phyloP scores from a whole-genome alignment of 2,329 filamentous ascomycete species.

The Boeremia exigua region DNA sequence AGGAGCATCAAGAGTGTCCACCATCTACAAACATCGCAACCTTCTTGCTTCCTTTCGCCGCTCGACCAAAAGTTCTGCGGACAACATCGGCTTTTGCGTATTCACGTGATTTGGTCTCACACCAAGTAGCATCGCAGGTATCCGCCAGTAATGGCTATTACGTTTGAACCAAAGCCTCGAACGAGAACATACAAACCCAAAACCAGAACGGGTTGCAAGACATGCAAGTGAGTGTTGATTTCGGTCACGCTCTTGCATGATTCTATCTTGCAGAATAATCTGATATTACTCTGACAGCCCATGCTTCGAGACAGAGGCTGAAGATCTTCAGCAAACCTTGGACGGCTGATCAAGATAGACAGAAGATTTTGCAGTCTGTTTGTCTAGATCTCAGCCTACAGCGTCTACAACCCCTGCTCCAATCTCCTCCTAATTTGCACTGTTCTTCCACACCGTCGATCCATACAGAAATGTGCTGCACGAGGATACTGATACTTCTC shows the following conservation, averaged over 20 bases:
- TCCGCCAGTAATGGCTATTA: not conserved
- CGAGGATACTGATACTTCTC: not conserved
- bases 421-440: too few relatives aligned
- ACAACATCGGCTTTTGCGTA: not conserved
- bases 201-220: conserved; percentile 14
- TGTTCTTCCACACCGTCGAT: too few relatives aligned
- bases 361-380: not conserved
- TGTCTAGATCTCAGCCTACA: not conserved
- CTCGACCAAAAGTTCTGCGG: not conserved
- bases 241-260: conserved; percentile 1
- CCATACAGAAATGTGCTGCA: not conserved
- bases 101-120: not conserved
- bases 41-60: not conserved
- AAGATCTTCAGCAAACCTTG: not conserved
- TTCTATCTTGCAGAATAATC: not conserved
- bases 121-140: not conserved
- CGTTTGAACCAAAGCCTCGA: not conserved
- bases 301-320: not conserved
- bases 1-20: not conserved
- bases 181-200: conserved; percentile 6
- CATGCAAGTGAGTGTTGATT: conserved; percentile 19
- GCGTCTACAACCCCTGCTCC: too few relatives aligned
- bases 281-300: not conserved
- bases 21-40: not conserved
- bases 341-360: not conserved